Conservation (phyloP, 139 green algal genomes). For the Trebouxia sp. region DNA sequence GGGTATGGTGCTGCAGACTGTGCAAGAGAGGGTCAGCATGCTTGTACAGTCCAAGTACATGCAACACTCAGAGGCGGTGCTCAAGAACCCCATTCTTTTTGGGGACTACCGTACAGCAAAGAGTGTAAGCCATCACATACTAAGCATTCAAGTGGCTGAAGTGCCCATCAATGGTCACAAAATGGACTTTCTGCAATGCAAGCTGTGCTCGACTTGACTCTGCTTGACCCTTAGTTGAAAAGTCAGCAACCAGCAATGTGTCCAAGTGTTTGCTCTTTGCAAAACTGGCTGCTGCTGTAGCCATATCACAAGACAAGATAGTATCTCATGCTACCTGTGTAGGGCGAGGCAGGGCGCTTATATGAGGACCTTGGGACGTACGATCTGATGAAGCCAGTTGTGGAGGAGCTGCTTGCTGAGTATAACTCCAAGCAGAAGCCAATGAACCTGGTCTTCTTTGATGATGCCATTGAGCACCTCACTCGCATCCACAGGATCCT, state of each 20-base stretch:
- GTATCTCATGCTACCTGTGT: no score
- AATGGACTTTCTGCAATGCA: no score
- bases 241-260: not conserved
- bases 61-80: slow-evolving; percentile 40
- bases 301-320: no score
- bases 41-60: slow-evolving; percentile 46
- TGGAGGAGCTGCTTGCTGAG: slow-evolving; percentile 69
- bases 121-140: slow-evolving; percentile 1
- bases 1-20: slow-evolving; percentile 33
- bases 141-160: not conserved
- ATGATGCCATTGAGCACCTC: slow-evolving; percentile 84
- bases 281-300: no score
- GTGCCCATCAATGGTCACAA: not conserved
- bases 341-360: slow-evolving; percentile 34
- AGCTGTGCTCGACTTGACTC: no score
- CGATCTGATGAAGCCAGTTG: slow-evolving; percentile 64
- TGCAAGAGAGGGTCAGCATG: slow-evolving; percentile 49
- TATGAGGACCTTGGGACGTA: slow-evolving; percentile 79
- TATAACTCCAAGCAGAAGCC: slow-evolving; percentile 75
- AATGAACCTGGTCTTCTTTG: slow-evolving; percentile 86
- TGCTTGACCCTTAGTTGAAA: no score
- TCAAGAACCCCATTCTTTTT: slow-evolving; percentile 77
- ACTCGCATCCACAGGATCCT: slow-evolving; percentile 78
- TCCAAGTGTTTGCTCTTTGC: not conserved
- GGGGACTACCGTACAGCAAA: slow-evolving; percentile 62